Conservation (phyloP, 345 rosid genomes). For the Murraya koenigii region DNA sequence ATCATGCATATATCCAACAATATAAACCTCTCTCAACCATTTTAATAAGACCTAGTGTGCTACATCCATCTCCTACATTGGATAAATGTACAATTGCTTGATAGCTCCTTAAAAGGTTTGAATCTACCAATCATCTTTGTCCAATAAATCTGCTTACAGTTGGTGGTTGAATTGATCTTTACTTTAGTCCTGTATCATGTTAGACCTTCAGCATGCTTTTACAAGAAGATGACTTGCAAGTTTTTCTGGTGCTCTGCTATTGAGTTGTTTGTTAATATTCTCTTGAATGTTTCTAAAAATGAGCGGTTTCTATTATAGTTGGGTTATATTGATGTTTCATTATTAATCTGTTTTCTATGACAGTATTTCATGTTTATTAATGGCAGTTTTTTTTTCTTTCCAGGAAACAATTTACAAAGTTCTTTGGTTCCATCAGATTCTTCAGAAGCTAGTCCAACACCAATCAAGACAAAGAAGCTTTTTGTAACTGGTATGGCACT, state of each 20-base stretch:
- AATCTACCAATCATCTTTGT: background rate
- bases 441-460: slow-evolving; percentile 34
- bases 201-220: no score
- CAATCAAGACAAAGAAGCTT: slow-evolving; percentile 72
- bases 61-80: background rate
- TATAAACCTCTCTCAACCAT: background rate
- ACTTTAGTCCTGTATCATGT: no score
- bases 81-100: background rate
- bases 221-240: background rate
- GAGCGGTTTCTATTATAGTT: background rate
- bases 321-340: background rate
- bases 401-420: slow-evolving; percentile 36
- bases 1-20: background rate
- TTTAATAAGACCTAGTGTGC: background rate
- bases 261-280: background rate
- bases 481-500: slow-evolving; percentile 75
- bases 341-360: background rate
- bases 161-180: background rate
- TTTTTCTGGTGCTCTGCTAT: background rate
- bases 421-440: slow-evolving; percentile 20
- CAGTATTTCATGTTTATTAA: background rate
- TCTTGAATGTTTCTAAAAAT: background rate
- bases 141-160: background rate
- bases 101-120: background rate
- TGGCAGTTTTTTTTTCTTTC: slow-evolving; percentile 2